Base-by-base conservation (phyloP, 805 yeast genomes). In the Priceomyces fermenticarens region DNA sequence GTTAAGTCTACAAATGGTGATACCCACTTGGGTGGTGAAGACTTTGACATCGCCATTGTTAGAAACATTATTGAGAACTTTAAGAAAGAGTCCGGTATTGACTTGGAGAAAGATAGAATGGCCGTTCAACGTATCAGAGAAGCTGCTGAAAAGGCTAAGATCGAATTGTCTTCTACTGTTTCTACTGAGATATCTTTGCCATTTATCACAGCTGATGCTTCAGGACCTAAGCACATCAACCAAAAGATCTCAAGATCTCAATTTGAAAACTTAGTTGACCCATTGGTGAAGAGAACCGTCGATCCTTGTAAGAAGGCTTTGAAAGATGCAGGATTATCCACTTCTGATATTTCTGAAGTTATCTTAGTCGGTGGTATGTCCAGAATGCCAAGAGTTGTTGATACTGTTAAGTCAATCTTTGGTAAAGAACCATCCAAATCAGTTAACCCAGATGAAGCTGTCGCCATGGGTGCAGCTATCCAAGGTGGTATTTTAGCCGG, bases 1-100 rank as follows among this genome's bases (percentile, higher is more conserved):
- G 97, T 89, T 67, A 89, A 89, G 76, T 88, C 97, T 48, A 89
- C 97, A 63, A 90, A 90, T 72, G 97, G 95, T 82, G 93, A 86
- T 73, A 86, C 95, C 53, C 95, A 86, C 72, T 74, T 86, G 63
- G 95, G 95, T 74, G 95, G 95, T 76, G 95, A 86, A 73, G 95
- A 86, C 71, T 86, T 86, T 66, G 95, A 86, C 70, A 90, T 89
- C 60, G 75, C 85, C 52, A 67, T 89, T 47, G 95, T 90, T 54
- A 84, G 96, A 75, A 80, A 81, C 70, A 80, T 90, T 44, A 83
- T 89, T 40, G 81, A 81, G 43, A 75, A 77, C 60, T 89, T 90
- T 80, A 82, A 87, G 75, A 71, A 78, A 63, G 86, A 84, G 61
- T 62, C 75, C 38, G 88, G 88, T 44, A 70, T 80, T 47, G 85